phyloP scores from a whole-genome alignment of 345 rosid species.

The rapeseed (Brassica napus) region DNA sequence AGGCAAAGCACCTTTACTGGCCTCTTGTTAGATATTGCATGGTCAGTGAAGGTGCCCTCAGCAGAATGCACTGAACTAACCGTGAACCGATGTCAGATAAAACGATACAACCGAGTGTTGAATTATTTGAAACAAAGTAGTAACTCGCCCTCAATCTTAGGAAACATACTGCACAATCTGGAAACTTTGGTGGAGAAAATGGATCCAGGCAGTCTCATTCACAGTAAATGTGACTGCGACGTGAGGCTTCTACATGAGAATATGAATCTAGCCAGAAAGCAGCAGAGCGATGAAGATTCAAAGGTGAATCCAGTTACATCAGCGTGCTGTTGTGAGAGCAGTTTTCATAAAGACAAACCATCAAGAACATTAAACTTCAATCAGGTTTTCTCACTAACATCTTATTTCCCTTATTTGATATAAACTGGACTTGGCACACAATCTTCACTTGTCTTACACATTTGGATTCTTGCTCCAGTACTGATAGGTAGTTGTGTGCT shows the following conservation, averaged over 20 bases:
- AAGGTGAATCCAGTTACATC: conserved; percentile 34
- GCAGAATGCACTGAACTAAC: conserved; percentile 48
- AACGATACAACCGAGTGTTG: conserved; percentile 60
- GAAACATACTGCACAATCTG: conserved; percentile 56
- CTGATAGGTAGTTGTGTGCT: background rate
- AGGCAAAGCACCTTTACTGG: conserved; percentile 61
- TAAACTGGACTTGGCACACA: conserved; percentile 4
- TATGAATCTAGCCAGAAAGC: conserved; percentile 53
- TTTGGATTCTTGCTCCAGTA: conserved; percentile 14
- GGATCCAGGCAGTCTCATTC: conserved; percentile 33
- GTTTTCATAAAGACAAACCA: conserved; percentile 36
- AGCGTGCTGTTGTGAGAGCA: conserved; percentile 39
- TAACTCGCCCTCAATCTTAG: conserved; percentile 56
- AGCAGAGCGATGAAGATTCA: conserved; percentile 30
- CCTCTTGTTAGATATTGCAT: conserved; percentile 74
- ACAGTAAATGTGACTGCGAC: conserved; percentile 47
- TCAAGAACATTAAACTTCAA: conserved; percentile 38
- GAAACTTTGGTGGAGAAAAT: conserved; percentile 46
- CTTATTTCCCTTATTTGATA: conserved; percentile 15
- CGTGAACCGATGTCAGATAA: conserved; percentile 58
- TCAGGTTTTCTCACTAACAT: conserved; percentile 52
- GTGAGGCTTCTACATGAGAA: conserved; percentile 44
- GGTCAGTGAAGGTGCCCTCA: conserved; percentile 74
- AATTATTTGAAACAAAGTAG: conserved; percentile 55
- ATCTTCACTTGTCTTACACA: conserved; percentile 7